Conservation (phyloP, 345 rosid genomes). For the Eucalyptus pauciflora region DNA sequence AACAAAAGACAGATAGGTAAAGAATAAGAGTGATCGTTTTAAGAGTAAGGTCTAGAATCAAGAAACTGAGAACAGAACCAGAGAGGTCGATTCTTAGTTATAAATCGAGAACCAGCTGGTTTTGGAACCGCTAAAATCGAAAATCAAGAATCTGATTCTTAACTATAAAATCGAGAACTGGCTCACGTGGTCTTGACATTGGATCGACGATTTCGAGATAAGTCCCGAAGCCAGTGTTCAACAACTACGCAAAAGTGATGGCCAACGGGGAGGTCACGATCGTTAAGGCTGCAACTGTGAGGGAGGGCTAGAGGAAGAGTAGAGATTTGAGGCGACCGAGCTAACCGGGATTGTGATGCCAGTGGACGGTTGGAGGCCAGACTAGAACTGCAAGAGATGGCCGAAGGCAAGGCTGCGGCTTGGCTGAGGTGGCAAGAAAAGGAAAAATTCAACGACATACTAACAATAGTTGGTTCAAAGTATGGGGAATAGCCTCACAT, state of each 20-base stretch:
- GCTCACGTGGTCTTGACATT: too few species aligned
- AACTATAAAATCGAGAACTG: too few species aligned
- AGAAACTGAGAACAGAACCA: too few species aligned
- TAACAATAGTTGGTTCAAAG: not conserved
- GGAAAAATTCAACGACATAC: not conserved
- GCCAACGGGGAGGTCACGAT: not conserved
- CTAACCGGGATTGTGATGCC: not conserved
- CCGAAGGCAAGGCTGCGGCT: not conserved
- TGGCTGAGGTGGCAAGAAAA: not conserved
- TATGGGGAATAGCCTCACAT: not conserved
- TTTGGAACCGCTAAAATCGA: too few species aligned
- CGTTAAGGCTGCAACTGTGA: not conserved
- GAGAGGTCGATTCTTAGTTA: too few species aligned
- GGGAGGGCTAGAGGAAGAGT: not conserved
- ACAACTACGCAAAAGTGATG: not conserved
- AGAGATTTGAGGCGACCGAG: not conserved
- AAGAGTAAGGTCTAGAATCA: too few species aligned
- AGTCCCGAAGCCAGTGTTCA: too few species aligned
- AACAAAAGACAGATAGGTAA: not conserved
- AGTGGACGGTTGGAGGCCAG: not conserved
- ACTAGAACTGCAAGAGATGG: not conserved
- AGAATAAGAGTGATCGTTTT: too few species aligned
- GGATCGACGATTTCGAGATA: too few species aligned
- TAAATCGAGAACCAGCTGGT: too few species aligned
- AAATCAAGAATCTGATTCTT: too few species aligned